Conservation (phyloP, 2,329 filamentous ascomycete species). For the Ciborinia camelliae region DNA sequence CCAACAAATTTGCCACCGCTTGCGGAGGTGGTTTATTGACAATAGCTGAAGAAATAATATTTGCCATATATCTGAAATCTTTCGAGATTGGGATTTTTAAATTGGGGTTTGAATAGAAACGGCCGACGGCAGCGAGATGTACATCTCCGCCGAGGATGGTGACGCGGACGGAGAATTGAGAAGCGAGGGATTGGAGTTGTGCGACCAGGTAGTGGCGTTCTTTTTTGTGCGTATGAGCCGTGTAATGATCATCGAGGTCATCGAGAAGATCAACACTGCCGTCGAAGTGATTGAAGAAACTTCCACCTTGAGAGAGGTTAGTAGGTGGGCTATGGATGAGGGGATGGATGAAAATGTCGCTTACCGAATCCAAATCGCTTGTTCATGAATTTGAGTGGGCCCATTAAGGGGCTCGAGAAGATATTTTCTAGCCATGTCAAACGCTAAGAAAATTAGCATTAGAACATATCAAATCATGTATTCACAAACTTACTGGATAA, state of each 20-base stretch:
- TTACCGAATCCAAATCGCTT: conserved; percentile 76
- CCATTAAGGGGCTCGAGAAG: conserved; percentile 79
- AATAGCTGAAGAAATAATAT: conserved; percentile 90
- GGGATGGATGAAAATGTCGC: conserved; percentile 23
- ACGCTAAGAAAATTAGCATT: conserved; percentile 47
- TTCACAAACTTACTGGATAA: conserved; percentile 62
- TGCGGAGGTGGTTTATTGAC: conserved; percentile 90
- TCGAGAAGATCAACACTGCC: conserved; percentile 90
- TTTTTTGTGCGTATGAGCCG: conserved; percentile 83
- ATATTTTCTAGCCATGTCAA: conserved; percentile 97
- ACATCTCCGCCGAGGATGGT: conserved; percentile 95
- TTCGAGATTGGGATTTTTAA: conserved; percentile 72
- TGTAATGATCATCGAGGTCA: conserved; percentile 95
- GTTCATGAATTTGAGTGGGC: conserved; percentile 84
- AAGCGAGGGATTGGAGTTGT: conserved; percentile 77
- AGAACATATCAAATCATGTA: neutral
- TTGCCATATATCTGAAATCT: conserved; percentile 93
- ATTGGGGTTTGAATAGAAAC: conserved; percentile 89
- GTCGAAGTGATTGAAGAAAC: conserved; percentile 90
- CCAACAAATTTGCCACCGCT: conserved; percentile 84
- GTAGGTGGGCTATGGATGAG: neutral
- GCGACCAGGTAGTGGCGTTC: conserved; percentile 78
- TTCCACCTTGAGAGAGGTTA: conserved; percentile 53
- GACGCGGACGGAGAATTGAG: conserved; percentile 81
- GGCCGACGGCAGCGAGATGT: conserved; percentile 84